Base-by-base conservation (phyloP, 495 filamentous ascomycete species). In the Lentithecium fluviatile region DNA sequence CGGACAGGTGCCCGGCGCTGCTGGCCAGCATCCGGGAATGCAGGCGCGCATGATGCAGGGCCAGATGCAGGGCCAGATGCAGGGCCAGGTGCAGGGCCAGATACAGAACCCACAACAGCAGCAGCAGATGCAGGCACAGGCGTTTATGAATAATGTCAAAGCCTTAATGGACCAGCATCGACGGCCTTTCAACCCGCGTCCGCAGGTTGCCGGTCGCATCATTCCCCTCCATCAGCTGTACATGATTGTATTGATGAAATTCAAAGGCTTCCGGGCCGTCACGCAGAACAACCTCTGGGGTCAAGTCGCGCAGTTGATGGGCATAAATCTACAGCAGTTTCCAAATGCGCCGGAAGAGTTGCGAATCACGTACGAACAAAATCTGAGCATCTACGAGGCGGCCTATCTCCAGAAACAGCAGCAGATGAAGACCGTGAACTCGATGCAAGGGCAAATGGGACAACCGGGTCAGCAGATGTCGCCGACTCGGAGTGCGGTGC, bases 211-310 rank as follows among this genome's bases (percentile, higher is more conserved):
- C 26, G 86, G 87, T 45, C 85, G 89, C 24, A 79, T 78, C 0
- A 77, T 97, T 38, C 83, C 85, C 64, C 73, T 95, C 37, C 79
- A 88, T 49, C 83, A 85, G 46, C 80, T 98, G 7, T 97, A 90
- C 75, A 81, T 82, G 40, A 76, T 79, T 1, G 88, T 96, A 6
- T 81, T 85, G 70, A 88, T 85, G 62, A 80, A 88, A 2, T 59
- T 40, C 69, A 87, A 88, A 17, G 94, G 94, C 1, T 95, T 87
- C 37, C 86, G 84, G 70, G 87, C 82, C 61, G 80, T 95, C 6
- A 84, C 82, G 0, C 76, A 76, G 21, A 78, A 78, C 19, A 86
- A 88, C 57, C 75, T 78, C 61, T 97, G 93, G 93, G 78, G 79
- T 7, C 80, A 82, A 21, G 77, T 95, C 49, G 85, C 90, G 0